A percentile compares a stretch with the other conserved stretches of the same genome.
phyloP scores from a whole-genome alignment of 306 rosid species.

The Datisca glomerata region DNA sequence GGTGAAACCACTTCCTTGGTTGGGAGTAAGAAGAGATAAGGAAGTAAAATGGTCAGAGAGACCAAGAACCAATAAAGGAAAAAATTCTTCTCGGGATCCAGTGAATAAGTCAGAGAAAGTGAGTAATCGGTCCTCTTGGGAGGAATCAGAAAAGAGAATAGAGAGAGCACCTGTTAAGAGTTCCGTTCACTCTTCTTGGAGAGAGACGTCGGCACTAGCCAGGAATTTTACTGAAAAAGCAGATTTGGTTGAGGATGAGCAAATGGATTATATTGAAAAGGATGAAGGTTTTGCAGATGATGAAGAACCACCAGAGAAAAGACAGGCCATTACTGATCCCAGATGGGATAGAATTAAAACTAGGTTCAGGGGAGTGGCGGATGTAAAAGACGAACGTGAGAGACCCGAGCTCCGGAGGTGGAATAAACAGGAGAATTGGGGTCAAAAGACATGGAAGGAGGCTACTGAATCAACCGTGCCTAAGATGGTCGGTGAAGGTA shows the following conservation, averaged over 20 bases:
- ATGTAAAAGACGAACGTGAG: conserved; percentile 31
- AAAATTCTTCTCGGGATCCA: conserved; percentile 27
- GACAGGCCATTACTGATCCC: conserved; percentile 46
- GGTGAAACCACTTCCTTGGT: conserved; percentile 59
- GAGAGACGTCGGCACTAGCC: conserved; percentile 12
- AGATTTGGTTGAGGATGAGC: conserved; percentile 22
- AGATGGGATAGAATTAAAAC: conserved; percentile 75
- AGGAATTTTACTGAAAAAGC: conserved; percentile 14
- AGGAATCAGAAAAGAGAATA: conserved; percentile 29
- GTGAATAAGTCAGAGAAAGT: conserved; percentile 22
- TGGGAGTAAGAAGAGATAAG: conserved; percentile 23
- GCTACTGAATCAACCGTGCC: conserved; percentile 71
- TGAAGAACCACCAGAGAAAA: conserved; percentile 39
- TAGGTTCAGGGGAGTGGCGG: conserved; percentile 38
- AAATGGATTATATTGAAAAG: conserved; percentile 14
- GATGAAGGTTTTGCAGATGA: conserved; percentile 24
- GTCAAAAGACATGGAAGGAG: conserved; percentile 78
- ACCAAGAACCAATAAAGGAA: conserved; percentile 2
- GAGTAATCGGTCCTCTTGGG: conserved; percentile 37
- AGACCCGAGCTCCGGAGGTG: conserved; percentile 61
- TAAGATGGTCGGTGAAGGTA: conserved; percentile 73
- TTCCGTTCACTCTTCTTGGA: conserved; percentile 18
- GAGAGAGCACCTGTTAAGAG: conserved; percentile 25
- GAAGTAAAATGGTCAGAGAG: conserved; percentile 14
- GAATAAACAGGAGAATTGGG: conserved; percentile 77